These are phyloP conservation scores for Yarrowia bubula DNA, from an alignment of 805 yeast genomes.

Conservation along the genomic window DNA sequence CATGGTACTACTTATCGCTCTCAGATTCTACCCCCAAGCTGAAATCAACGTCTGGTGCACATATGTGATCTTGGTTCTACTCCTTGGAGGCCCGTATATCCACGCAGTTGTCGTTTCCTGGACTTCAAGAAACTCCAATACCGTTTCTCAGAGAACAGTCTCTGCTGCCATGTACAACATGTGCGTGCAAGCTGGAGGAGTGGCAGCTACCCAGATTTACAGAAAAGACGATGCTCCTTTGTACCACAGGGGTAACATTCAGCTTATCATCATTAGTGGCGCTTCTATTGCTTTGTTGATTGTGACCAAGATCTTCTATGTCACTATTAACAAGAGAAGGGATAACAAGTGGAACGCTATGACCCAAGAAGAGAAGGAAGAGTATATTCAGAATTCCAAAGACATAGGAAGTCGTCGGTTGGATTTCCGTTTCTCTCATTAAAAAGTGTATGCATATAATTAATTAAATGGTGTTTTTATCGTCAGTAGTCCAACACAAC, in stretches of 20 bases:
- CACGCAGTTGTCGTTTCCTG: slow-evolving; percentile 58
- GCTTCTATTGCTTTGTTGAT: slow-evolving; percentile 31
- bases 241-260: slow-evolving; percentile 56
- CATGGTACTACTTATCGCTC: slow-evolving; percentile 27
- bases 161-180: slow-evolving; percentile 65
- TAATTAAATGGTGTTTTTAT: background rate
- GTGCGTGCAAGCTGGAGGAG: slow-evolving; percentile 57
- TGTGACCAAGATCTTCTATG: slow-evolving; percentile 40
- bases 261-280: slow-evolving; percentile 33
- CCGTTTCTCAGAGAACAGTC: slow-evolving; percentile 61
- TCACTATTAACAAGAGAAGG: slow-evolving; percentile 37
- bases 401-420: slow-evolving; percentile 60
- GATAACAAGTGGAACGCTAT: slow-evolving; percentile 52
- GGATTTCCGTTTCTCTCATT: slow-evolving; percentile 47
- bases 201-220: slow-evolving; percentile 57
- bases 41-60: slow-evolving; percentile 36
- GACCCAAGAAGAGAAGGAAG: slow-evolving; percentile 49
- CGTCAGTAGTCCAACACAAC: background rate
- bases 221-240: slow-evolving; percentile 56
- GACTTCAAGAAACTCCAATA: slow-evolving; percentile 61
- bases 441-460: background rate
- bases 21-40: slow-evolving; percentile 31
- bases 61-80: slow-evolving; percentile 35
- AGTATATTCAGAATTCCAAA: slow-evolving; percentile 48
- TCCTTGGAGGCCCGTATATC: slow-evolving; percentile 41